Evolutionary conservation across 2,329 filamentous ascomycete species (phyloP).

Genomic region (Cryphonectria radicalis): DNA sequence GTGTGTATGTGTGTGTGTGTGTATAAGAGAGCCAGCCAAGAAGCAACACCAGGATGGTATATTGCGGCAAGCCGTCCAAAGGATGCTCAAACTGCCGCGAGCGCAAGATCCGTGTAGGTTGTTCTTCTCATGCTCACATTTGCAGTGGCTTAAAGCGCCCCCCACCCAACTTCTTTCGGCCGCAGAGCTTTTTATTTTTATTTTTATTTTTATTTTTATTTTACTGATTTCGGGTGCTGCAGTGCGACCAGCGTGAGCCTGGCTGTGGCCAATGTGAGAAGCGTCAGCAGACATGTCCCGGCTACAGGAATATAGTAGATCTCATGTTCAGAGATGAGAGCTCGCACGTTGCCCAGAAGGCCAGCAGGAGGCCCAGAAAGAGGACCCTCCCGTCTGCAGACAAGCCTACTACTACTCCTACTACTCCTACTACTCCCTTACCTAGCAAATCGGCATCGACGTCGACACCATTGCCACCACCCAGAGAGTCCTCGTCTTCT

Average conservation of each 20-base stretch:
- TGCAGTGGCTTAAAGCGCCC: neutral
- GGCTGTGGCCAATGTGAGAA: conserved; percentile 60
- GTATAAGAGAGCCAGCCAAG: neutral
- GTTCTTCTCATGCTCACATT: neutral
- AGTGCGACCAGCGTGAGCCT: conserved; percentile 59
- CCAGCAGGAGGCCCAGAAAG: conserved; percentile 43
- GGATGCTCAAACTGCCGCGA: conserved; percentile 60
- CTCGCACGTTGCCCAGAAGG: conserved; percentile 58
- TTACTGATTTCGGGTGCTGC: conserved; percentile 18
- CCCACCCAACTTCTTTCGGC: neutral
- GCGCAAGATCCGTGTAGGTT: conserved; percentile 59
- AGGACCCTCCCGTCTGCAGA: conserved; percentile 30
- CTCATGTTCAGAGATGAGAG: conserved; percentile 64
- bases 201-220: neutral
- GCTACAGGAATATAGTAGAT: conserved; percentile 59
- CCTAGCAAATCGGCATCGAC: conserved; percentile 7
- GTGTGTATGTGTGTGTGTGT: no score
- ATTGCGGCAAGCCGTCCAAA: conserved; percentile 61
- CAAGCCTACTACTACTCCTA: conserved; percentile 1
- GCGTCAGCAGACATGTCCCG: conserved; percentile 55
- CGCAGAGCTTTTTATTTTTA: neutral
- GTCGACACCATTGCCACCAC: conserved; percentile 29
- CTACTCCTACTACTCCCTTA: conserved; percentile 12
- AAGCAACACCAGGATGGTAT: conserved; percentile 50
- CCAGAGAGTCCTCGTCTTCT: neutral